Percentiles rank a stretch among this genome's conserved stretches.
Conservation (phyloP, 2,329 filamentous ascomycete species). For the Neonectria ditissima region DNA sequence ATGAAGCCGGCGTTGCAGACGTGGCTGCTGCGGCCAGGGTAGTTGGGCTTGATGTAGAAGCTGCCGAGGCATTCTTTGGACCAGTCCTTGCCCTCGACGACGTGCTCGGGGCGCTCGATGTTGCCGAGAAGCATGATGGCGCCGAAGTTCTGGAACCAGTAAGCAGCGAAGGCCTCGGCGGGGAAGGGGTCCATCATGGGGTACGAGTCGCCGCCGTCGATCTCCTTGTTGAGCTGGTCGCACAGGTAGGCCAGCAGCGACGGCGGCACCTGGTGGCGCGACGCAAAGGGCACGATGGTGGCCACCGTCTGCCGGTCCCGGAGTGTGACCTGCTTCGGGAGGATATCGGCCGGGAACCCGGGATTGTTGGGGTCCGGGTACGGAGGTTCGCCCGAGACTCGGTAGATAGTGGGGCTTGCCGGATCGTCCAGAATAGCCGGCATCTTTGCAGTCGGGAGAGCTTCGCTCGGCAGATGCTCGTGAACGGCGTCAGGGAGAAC, state of each 20-base stretch:
- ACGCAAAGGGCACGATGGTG: constrained; percentile 84
- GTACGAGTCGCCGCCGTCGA: constrained; percentile 92
- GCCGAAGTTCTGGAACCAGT: constrained; percentile 93
- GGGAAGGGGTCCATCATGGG: constrained; percentile 85
- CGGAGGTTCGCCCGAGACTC: constrained; percentile 73
- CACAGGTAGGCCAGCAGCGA: constrained; percentile 82
- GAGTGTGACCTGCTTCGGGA: constrained; percentile 81
- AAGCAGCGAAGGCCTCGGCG: constrained; percentile 79
- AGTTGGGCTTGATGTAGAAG: constrained; percentile 96
- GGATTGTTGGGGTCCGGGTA: constrained; percentile 72
- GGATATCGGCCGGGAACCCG: constrained; percentile 75
- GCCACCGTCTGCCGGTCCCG: constrained; percentile 86
- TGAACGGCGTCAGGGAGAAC: neutral
- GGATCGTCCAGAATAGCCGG: constrained; percentile 85
- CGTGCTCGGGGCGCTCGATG: constrained; percentile 71
- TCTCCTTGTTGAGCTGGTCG: constrained; percentile 88
- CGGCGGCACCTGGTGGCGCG: constrained; percentile 79
- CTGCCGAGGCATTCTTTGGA: constrained; percentile 84
- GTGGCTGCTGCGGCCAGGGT: constrained; percentile 90
- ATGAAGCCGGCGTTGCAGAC: constrained; percentile 88
- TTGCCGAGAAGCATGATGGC: constrained; percentile 88
- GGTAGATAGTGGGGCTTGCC: constrained; percentile 75
- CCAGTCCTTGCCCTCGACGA: constrained; percentile 76
- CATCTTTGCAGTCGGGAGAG: constrained; percentile 62
- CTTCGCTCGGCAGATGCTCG: neutral